Conservation (phyloP, 768 basidiomycete genomes). For the Agaricus sinodeliciosus region DNA sequence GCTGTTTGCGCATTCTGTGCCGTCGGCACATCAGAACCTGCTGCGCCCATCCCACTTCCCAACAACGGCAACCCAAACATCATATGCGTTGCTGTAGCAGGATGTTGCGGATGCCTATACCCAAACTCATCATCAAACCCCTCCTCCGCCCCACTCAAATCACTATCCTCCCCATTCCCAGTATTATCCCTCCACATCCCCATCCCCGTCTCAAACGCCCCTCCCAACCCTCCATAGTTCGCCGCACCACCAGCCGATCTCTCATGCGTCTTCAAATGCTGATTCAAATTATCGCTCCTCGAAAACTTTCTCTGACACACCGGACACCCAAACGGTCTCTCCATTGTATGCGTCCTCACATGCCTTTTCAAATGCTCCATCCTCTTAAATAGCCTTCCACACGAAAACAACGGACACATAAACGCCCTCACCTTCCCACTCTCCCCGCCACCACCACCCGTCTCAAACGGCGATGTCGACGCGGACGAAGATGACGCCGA, state of each 20-base stretch:
- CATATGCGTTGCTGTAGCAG: conserved; percentile 9
- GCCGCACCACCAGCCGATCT: neutral
- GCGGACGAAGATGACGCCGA: neutral
- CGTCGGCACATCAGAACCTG: neutral
- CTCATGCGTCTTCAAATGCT: conserved; percentile 80
- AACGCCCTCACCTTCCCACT: conserved; percentile 56
- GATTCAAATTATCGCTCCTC: conserved; percentile 81
- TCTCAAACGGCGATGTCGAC: conserved; percentile 21
- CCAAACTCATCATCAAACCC: conserved; percentile 20
- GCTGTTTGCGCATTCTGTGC: neutral
- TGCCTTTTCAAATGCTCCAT: conserved; percentile 90
- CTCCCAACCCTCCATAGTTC: too few species aligned
- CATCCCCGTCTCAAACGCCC: conserved; percentile 5
- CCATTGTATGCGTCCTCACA: conserved; percentile 84
- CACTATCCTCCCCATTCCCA: conserved; percentile 2
- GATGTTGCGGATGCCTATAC: conserved; percentile 13
- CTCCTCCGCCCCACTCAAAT: conserved; percentile 19
- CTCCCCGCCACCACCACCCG: conserved; percentile 28
- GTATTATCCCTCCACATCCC: conserved; percentile 13
- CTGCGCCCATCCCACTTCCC: neutral
- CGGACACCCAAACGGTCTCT: conserved; percentile 73
- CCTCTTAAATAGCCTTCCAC: conserved; percentile 82
- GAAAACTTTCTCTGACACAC: conserved; percentile 80
- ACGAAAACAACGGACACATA: conserved; percentile 79
- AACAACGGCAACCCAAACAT: conserved; percentile 19